Evolutionary conservation across 257 asterid species (phyloP).

Genomic region (Linaria vulgaris): DNA sequence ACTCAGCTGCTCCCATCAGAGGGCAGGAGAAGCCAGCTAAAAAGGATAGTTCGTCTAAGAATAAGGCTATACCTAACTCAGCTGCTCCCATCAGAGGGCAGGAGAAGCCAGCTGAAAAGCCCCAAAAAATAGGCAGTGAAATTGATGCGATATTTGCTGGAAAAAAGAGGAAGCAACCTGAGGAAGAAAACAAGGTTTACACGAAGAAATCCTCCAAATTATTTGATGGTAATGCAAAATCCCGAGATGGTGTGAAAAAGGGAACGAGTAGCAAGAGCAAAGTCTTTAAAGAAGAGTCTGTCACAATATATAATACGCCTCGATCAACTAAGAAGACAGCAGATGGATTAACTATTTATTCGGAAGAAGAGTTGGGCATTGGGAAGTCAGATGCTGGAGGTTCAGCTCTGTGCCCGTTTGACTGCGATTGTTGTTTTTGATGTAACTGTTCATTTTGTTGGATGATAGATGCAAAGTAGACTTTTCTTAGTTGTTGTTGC

Average conservation of each 20-base stretch:
- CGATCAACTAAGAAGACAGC: constrained; percentile 50
- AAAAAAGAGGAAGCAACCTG: constrained; percentile 49
- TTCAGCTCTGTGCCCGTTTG: constrained; percentile 68
- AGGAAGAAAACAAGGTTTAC: constrained; percentile 17
- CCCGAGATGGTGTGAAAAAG: constrained; percentile 26
- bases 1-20: neutral
- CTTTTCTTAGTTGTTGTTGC: no score
- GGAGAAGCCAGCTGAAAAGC: constrained; percentile 25
- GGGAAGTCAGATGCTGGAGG: constrained; percentile 65
- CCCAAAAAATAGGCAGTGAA: constrained; percentile 47
- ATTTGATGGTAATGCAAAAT: constrained; percentile 14
- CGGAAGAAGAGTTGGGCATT: constrained; percentile 73
- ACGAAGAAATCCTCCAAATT: constrained; percentile 23
- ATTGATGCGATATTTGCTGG: constrained; percentile 71
- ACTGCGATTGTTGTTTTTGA: constrained; percentile 81
- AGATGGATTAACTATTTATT: constrained; percentile 60
- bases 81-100: neutral
- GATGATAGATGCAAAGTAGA: neutral
- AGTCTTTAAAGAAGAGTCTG: constrained; percentile 12
- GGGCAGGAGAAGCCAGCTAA: constrained; percentile 26
- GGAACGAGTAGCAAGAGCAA: constrained; percentile 32
- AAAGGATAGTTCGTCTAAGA: constrained; percentile 18
- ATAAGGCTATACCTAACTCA: neutral
- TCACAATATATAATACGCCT: constrained; percentile 9
- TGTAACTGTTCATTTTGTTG: neutral